phyloP scores from a whole-genome alignment of 2,329 filamentous ascomycete species.

The Colletotrichum sublineola region DNA sequence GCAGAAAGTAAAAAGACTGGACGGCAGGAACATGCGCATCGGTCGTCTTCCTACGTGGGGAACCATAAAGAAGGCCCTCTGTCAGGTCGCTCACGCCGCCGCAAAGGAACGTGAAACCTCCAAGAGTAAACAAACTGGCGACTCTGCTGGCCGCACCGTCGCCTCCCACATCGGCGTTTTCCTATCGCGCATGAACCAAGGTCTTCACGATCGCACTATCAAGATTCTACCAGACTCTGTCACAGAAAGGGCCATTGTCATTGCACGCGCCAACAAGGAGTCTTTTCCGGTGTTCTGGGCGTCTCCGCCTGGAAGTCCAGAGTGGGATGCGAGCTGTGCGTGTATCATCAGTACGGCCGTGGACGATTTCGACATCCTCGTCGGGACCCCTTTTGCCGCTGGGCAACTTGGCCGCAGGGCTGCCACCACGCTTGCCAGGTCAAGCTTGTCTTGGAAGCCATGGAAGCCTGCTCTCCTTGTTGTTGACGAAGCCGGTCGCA shows the following conservation, averaged over 20 bases:
- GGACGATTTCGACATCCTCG: slow-evolving; percentile 14
- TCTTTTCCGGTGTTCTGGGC: background rate
- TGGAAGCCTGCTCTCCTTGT: slow-evolving; percentile 17
- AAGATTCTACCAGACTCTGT: background rate
- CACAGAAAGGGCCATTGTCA: background rate
- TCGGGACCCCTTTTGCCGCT: slow-evolving; percentile 26
- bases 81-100: background rate
- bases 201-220: background rate
- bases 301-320: background rate
- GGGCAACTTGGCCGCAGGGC: slow-evolving; percentile 10
- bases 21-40: background rate
- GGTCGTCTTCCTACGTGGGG: slow-evolving; percentile 7
- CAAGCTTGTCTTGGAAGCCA: background rate
- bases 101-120: background rate
- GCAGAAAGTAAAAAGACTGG: background rate
- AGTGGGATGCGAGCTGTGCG: background rate
- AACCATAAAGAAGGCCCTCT: background rate
- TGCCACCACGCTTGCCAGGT: background rate
- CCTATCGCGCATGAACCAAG: slow-evolving; percentile 4
- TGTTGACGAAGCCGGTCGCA: slow-evolving; percentile 27
- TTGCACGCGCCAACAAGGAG: background rate
- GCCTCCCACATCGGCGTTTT: background rate
- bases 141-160: background rate
- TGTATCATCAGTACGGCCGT: background rate
- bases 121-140: no score